These are phyloP conservation scores for Coniella vitis DNA, from an alignment of 2,329 filamentous ascomycete species.

Conservation along the genomic window DNA sequence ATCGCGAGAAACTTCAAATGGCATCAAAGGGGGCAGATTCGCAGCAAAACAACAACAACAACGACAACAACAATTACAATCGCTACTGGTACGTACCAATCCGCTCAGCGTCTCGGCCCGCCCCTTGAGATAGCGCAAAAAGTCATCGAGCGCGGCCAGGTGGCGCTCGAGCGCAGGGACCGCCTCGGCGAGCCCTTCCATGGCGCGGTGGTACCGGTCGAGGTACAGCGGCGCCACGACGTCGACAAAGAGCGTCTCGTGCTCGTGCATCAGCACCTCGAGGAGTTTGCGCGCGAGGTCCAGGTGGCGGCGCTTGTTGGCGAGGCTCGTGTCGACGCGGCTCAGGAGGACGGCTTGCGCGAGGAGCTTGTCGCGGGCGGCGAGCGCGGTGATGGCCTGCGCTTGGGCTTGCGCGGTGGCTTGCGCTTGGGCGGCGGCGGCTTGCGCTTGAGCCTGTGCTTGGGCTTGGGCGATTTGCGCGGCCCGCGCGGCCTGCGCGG, in stretches of 20 bases:
- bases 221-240: slow-evolving; percentile 3
- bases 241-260: slow-evolving; percentile 9
- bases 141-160: slow-evolving; percentile 20
- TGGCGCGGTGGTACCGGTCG: slow-evolving; percentile 15
- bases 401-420: not conserved
- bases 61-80: too few relatives aligned
- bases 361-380: slow-evolving; percentile 13
- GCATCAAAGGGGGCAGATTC: not conserved
- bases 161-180: slow-evolving; percentile 20
- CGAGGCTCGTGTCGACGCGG: slow-evolving; percentile 20
- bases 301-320: slow-evolving; percentile 21
- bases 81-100: slow-evolving; percentile 18
- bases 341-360: slow-evolving; percentile 18
- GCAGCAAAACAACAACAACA: too few relatives aligned
- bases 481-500: not conserved
- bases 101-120: slow-evolving; percentile 21
- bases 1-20: not conserved
- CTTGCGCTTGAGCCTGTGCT: not conserved
- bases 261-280: slow-evolving; percentile 15
- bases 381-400: not conserved
- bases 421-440: not conserved
- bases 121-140: slow-evolving; percentile 20
- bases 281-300: slow-evolving; percentile 18
- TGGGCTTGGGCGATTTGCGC: not conserved
- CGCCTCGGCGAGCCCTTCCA: slow-evolving; percentile 18